Evolutionary conservation across 257 asterid species (phyloP), one percentile per base, ranked within the genome.

Genomic region (Solanum chaucha): DNA sequence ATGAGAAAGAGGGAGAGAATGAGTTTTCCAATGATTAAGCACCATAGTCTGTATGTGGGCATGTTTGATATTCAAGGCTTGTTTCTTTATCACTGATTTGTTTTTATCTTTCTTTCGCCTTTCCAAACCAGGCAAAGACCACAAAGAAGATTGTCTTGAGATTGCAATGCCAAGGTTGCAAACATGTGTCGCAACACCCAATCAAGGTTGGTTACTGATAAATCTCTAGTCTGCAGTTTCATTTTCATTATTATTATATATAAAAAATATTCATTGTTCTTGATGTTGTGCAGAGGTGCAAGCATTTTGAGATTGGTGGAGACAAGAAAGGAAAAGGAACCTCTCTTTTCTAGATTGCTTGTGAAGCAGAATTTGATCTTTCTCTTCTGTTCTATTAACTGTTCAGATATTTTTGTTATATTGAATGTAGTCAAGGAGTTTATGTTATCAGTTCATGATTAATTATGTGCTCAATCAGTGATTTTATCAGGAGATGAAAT

Each of bases 241-340:
- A 46, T 80, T 80, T 80, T 30, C 68, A 46, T 48, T 15, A 46
- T 0, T 28, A 14, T 80, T 81, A 46, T 3, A 41, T 36, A 14
- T 4, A 14, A 26, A 26, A 26, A 5, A 28, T 28, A 81, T 48
- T 10, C 65, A 30, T 28, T 30, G 64, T 28, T 14, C 65, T 28
- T 80, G 40, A 36, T 46, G 28, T 46, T 80, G 38, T 46, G 85
- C 85, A 80, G 85, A 80, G 85, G 41, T 80, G 85, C 67, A 80
- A 80, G 85, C 85, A 80, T 80, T 80, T 80, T 80, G 85, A 80
- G 85, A 80, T 80, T 80, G 85, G 85, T 0, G 85, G 85, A 1
- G 85, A 80, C 67, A 80, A 80, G 85, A 80, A 80, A 80, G 85
- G 85, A 46, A 80, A 80, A 28, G 85, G 85, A 80, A 80, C 85